These are phyloP conservation scores for apple (Malus domestica) DNA, from an alignment of 306 rosid species.

Conservation along the genomic window DNA sequence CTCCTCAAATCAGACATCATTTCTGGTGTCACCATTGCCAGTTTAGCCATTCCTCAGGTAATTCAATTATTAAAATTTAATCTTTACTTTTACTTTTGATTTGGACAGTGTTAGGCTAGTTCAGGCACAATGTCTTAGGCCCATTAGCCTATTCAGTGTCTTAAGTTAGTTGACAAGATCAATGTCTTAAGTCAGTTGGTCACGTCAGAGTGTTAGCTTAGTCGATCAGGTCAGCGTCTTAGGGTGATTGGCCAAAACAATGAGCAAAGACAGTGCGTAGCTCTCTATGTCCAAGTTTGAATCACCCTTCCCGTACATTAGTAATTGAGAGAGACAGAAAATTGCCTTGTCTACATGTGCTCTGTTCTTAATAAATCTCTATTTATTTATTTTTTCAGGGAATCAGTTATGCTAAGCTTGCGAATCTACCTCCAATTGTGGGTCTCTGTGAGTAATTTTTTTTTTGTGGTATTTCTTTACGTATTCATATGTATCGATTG, in stretches of 20 bases:
- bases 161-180: background rate
- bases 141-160: no score
- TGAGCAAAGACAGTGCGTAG: no score
- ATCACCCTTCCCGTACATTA: no score
- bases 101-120: background rate
- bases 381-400: conserved; percentile 42
- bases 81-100: background rate
- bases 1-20: conserved; percentile 85
- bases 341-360: background rate
- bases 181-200: no score
- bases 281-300: no score
- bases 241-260: background rate
- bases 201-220: no score
- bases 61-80: background rate
- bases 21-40: conserved; percentile 95
- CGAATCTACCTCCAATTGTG: conserved; percentile 83
- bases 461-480: background rate
- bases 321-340: no score
- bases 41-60: conserved; percentile 97
- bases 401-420: conserved; percentile 91
- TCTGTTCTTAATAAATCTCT: background rate
- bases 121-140: background rate
- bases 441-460: conserved; percentile 71
- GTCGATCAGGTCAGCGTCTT: background rate
- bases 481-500: background rate